Percentiles rank a stretch among this genome's conserved stretches.
Evolutionary conservation across 2,329 filamentous ascomycete species (phyloP).

Genomic region (Thelonectria blattea): DNA sequence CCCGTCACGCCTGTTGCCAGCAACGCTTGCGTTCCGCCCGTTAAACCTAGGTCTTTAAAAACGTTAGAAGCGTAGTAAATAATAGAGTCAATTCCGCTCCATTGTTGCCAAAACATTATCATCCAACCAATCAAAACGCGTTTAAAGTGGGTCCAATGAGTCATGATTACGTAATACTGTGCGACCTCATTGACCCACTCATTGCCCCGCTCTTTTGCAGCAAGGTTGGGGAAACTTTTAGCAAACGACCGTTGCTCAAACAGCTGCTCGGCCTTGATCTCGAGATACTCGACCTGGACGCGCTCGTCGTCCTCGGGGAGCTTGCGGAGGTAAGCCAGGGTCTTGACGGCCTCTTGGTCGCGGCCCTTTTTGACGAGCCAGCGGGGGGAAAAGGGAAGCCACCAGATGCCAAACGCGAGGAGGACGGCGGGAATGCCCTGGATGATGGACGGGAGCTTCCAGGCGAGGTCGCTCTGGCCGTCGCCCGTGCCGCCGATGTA

Average conservation of each 20-base stretch:
- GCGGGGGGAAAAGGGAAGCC: slow-evolving; percentile 80
- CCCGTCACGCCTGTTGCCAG: slow-evolving; percentile 75
- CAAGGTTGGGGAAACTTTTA: slow-evolving; percentile 59
- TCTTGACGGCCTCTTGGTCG: slow-evolving; percentile 65
- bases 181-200: slow-evolving; percentile 53
- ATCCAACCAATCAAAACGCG: slow-evolving; percentile 69
- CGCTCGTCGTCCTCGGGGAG: slow-evolving; percentile 68
- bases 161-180: slow-evolving; percentile 49
- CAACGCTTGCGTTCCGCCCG: slow-evolving; percentile 63
- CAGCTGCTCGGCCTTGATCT: slow-evolving; percentile 78
- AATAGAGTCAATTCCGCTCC: slow-evolving; percentile 43
- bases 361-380: slow-evolving; percentile 77
- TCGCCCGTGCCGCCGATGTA: slow-evolving; percentile 55
- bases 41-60: slow-evolving; percentile 68
- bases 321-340: slow-evolving; percentile 67
- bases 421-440: slow-evolving; percentile 53
- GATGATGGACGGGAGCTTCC: slow-evolving; percentile 53
- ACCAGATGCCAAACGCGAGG: slow-evolving; percentile 73
- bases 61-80: slow-evolving; percentile 61
- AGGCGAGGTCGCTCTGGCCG: slow-evolving; percentile 48
- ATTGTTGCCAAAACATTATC: slow-evolving; percentile 66
- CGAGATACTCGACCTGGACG: slow-evolving; percentile 77
- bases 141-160: slow-evolving; percentile 59
- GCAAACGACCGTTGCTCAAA: slow-evolving; percentile 76
- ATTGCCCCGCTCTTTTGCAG: slow-evolving; percentile 49